Percentiles rank a stretch among this genome's conserved stretches.
phyloP scores from a whole-genome alignment of 805 yeast species.

The Dipodascus albidus region DNA sequence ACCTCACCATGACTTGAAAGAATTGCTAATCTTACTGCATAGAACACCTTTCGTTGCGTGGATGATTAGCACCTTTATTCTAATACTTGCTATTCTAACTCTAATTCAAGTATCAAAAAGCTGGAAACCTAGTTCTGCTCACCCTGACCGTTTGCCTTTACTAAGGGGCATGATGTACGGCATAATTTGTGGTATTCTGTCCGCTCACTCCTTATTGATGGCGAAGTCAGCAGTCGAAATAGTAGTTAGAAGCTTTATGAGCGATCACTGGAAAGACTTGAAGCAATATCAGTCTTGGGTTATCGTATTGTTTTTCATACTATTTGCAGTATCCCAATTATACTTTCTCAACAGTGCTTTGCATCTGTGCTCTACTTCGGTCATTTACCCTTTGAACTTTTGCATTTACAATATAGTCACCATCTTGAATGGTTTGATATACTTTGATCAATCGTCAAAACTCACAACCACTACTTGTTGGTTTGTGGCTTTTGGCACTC shows the following conservation, averaged over 20 bases:
- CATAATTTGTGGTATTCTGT: conserved; percentile 57
- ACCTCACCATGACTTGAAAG: conserved; percentile 39
- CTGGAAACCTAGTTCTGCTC: conserved; percentile 14
- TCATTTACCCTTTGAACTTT: conserved; percentile 76
- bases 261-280: conserved; percentile 28
- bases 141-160: conserved; percentile 18
- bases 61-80: conserved; percentile 31
- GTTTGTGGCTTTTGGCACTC: conserved; percentile 39
- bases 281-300: conserved; percentile 35
- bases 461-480: conserved; percentile 27
- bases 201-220: conserved; percentile 75
- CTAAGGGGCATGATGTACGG: conserved; percentile 57
- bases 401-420: conserved; percentile 69
- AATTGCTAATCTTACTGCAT: conserved; percentile 32
- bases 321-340: conserved; percentile 60
- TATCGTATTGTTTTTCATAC: conserved; percentile 42
- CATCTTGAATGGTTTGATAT: conserved; percentile 52
- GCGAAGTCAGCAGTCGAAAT: conserved; percentile 80
- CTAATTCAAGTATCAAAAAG: conserved; percentile 5
- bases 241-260: conserved; percentile 33
- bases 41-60: conserved; percentile 45
- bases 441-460: conserved; percentile 39
- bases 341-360: conserved; percentile 66
- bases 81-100: conserved; percentile 21
- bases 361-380: conserved; percentile 56